phyloP scores from a whole-genome alignment of 768 basidiomycete genomes.

The Daedalea quercina region DNA sequence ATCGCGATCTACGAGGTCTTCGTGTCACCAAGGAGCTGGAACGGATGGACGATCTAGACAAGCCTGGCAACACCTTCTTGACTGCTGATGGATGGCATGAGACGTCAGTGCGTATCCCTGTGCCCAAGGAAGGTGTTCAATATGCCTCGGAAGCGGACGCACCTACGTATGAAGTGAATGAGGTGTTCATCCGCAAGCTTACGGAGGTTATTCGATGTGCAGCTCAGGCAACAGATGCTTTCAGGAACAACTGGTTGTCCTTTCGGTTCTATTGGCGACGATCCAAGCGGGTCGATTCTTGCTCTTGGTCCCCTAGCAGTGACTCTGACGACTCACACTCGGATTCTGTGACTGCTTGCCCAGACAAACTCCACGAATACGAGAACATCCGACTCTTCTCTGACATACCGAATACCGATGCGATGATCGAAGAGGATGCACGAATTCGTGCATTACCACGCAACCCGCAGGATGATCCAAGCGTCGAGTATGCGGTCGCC shows the following conservation, averaged over 20 bases:
- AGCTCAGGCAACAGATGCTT: background rate
- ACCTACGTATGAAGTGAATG: conserved; percentile 22
- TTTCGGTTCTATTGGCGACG: conserved; percentile 1
- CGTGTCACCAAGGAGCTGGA: conserved; percentile 5
- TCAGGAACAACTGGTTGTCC: background rate
- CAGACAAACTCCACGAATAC: background rate
- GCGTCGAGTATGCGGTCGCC: conserved; percentile 2
- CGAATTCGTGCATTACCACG: conserved; percentile 6
- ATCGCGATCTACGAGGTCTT: background rate
- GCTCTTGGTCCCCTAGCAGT: no score
- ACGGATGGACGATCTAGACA: conserved; percentile 1
- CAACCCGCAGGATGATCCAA: background rate
- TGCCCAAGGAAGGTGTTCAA: conserved; percentile 13
- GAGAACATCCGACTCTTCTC: conserved; percentile 8
- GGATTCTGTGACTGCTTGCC: background rate
- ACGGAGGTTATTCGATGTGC: conserved; percentile 2
- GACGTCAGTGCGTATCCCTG: conserved; percentile 12
- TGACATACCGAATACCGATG: conserved; percentile 12
- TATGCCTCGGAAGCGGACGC: conserved; percentile 18
- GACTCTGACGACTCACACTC: background rate
- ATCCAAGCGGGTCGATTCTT: no score
- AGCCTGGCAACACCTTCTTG: conserved; percentile 2
- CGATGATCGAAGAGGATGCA: conserved; percentile 7
- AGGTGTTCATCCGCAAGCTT: conserved; percentile 22
- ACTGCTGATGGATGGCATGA: conserved; percentile 15